These are phyloP conservation scores for Debaryomyces coudertii DNA, from an alignment of 1,139 yeast genomes.

Conservation along the genomic window DNA sequence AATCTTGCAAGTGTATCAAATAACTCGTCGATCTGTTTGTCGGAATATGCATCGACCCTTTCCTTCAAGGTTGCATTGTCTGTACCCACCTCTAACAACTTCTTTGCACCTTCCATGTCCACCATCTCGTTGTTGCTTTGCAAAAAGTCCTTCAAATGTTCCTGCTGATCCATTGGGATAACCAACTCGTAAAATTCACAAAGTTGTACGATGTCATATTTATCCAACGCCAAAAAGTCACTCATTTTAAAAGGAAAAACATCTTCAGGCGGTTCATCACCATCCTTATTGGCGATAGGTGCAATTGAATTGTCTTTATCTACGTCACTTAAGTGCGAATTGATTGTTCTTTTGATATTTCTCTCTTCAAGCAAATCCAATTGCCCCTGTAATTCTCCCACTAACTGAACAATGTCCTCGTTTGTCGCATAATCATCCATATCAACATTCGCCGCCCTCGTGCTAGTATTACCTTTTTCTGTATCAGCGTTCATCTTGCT, in stretches of 20 bases:
- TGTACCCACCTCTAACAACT: conserved; percentile 26
- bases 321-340: conserved; percentile 29
- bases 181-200: conserved; percentile 72
- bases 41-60: conserved; percentile 32
- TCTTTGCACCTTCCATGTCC: conserved; percentile 39
- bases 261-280: conserved; percentile 60
- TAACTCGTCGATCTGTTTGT: conserved; percentile 48
- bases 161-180: conserved; percentile 54
- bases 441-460: conserved; percentile 35
- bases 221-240: conserved; percentile 52
- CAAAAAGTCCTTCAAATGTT: conserved; percentile 47
- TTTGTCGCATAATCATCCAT: conserved; percentile 69
- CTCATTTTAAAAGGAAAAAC: conserved; percentile 63
- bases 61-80: conserved; percentile 40
- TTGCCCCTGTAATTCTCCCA: conserved; percentile 88
- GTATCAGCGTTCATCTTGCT: conserved; percentile 37
- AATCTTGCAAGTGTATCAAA: conserved; percentile 69
- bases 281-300: conserved; percentile 64
- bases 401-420: conserved; percentile 82
- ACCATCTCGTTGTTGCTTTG: conserved; percentile 39
- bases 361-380: conserved; percentile 72
- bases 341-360: conserved; percentile 59
- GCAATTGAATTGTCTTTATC: conserved; percentile 21
- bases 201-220: conserved; percentile 51
- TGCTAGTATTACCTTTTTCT: background rate